These are phyloP conservation scores for Macrolepiota albuminosa DNA, from an alignment of 768 basidiomycete genomes.

Conservation along the genomic window DNA sequence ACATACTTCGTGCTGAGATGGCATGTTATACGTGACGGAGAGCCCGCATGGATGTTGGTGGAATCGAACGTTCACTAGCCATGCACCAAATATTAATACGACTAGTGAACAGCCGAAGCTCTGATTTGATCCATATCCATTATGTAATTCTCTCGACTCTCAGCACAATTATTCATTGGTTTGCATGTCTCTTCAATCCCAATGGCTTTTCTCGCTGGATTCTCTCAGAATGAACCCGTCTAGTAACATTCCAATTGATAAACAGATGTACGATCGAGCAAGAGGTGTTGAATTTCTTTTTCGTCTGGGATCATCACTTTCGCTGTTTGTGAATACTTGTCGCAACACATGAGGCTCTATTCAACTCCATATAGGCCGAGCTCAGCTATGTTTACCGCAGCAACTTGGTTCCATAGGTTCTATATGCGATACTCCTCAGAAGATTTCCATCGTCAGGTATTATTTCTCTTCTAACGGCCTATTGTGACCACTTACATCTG, in stretches of 20 bases:
- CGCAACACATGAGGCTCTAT: conserved; percentile 13
- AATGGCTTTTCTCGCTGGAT: conserved; percentile 70
- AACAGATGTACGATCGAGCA: conserved; percentile 74
- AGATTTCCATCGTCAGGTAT: conserved; percentile 75
- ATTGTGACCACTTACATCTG: conserved; percentile 6
- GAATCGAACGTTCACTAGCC: no score
- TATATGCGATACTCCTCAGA: conserved; percentile 85
- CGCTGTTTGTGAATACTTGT: conserved; percentile 49
- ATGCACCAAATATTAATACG: no score
- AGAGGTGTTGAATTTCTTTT: conserved; percentile 84
- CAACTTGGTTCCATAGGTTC: conserved; percentile 89
- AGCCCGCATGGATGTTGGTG: not conserved
- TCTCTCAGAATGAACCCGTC: conserved; percentile 59
- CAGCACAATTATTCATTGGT: not conserved
- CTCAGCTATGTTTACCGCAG: conserved; percentile 81
- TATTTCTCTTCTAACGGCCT: conserved; percentile 21
- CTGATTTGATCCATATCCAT: not conserved
- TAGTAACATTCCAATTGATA: conserved; percentile 45
- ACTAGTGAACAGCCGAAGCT: not conserved
- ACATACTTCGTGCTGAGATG: not conserved
- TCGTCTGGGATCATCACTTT: conserved; percentile 72
- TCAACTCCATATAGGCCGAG: conserved; percentile 48
- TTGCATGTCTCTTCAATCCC: conserved; percentile 28
- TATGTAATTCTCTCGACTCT: not conserved
- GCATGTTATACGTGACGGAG: not conserved